These are phyloP conservation scores for Phytophthora fragariaefolia DNA, from an alignment of 352 stramenopile genomes.

Conservation along the genomic window DNA sequence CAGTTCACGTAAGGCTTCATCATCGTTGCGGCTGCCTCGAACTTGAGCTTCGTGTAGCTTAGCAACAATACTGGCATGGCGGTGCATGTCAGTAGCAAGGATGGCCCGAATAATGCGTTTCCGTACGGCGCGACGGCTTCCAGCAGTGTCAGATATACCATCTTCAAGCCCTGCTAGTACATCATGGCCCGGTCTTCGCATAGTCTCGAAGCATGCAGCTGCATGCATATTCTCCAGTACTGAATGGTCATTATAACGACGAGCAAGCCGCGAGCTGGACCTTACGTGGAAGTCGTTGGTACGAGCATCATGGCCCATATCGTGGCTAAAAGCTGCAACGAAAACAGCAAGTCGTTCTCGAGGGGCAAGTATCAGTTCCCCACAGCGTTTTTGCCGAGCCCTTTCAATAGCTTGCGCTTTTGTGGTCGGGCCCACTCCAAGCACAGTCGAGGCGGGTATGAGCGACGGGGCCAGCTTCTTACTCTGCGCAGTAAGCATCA, in stretches of 20 bases:
- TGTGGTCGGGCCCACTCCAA: slow-evolving; percentile 25
- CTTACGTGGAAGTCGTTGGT: slow-evolving; percentile 92
- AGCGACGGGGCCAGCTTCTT: slow-evolving; percentile 37
- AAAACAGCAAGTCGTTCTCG: slow-evolving; percentile 79
- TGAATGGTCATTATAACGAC: slow-evolving; percentile 90
- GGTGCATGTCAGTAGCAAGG: slow-evolving; percentile 86
- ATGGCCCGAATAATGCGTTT: slow-evolving; percentile 83
- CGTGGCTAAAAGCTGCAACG: slow-evolving; percentile 83
- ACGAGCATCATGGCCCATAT: slow-evolving; percentile 89
- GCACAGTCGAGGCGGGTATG: slow-evolving; percentile 23
- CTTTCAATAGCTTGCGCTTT: slow-evolving; percentile 30
- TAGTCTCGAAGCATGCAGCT: slow-evolving; percentile 80
- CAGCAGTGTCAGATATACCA: slow-evolving; percentile 27
- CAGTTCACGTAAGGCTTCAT: slow-evolving; percentile 67
- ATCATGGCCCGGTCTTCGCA: slow-evolving; percentile 71
- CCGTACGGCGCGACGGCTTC: slow-evolving; percentile 45
- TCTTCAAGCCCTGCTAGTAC: slow-evolving; percentile 59
- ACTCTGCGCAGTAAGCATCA: slow-evolving; percentile 67
- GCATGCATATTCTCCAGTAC: slow-evolving; percentile 92
- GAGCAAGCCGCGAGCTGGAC: slow-evolving; percentile 71
- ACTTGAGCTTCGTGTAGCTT: slow-evolving; percentile 75
- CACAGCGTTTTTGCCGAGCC: slow-evolving; percentile 35
- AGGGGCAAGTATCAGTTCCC: slow-evolving; percentile 49
- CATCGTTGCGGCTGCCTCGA: slow-evolving; percentile 55
- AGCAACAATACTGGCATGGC: slow-evolving; percentile 73